Evolutionary conservation across 371 early-diverging fungal species (phyloP).

Genomic region (Choanephora cucurbitarum): DNA sequence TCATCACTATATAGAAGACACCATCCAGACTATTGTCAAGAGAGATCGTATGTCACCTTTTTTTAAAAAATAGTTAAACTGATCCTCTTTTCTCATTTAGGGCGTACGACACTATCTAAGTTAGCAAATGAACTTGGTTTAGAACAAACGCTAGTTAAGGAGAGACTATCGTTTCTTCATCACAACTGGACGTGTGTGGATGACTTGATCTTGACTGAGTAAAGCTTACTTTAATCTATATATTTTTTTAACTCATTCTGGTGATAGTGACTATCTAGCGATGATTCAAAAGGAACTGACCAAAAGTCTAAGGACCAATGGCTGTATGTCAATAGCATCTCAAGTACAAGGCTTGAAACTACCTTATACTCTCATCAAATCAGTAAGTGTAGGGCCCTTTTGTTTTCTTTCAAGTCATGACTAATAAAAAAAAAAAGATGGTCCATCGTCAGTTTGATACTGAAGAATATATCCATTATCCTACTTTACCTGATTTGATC

Average conservation of each 20-base stretch:
- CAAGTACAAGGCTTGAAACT: slow-evolving; percentile 17
- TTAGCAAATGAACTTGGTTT: slow-evolving; percentile 6
- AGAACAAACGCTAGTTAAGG: slow-evolving; percentile 6
- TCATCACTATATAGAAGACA: slow-evolving; percentile 1
- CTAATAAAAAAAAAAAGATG: no score
- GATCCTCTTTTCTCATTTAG: slow-evolving; percentile 5
- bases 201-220: slow-evolving; percentile 21
- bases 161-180: neutral
- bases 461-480: slow-evolving; percentile 5
- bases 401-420: no score
- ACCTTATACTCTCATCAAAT: slow-evolving; percentile 23
- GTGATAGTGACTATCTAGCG: slow-evolving; percentile 3
- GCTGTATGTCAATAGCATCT: slow-evolving; percentile 10
- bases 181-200: slow-evolving; percentile 17
- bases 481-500: slow-evolving; percentile 14
- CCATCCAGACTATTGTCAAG: slow-evolving; percentile 6
- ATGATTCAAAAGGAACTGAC: neutral
- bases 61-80: no score
- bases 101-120: slow-evolving; percentile 10
- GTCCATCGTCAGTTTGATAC: neutral
- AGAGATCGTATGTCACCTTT: slow-evolving; percentile 6
- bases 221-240: no score
- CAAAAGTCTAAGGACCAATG: neutral
- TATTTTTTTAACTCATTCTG: no score
- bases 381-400: slow-evolving; percentile 3